Evolutionary conservation across 2,329 filamentous ascomycete genomes (phyloP).

Genomic region (Penicillium sp.): DNA sequence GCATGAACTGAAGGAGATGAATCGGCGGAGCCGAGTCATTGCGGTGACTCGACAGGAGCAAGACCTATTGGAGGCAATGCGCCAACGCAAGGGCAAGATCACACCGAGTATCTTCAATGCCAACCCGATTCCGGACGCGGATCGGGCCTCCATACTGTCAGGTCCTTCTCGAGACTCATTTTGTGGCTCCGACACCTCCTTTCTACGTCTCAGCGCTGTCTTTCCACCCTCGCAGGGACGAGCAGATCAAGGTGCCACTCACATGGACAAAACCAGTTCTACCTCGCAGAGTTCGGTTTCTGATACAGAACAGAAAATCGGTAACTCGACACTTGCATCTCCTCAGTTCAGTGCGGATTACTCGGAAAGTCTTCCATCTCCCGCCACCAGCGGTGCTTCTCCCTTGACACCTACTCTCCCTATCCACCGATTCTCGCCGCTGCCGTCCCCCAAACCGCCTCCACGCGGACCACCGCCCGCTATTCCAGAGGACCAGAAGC

Average conservation of each 20-base stretch:
- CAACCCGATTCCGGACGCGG: conserved; percentile 16
- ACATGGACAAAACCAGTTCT: conserved; percentile 26
- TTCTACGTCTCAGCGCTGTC: conserved; percentile 36
- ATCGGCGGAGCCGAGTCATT: conserved; percentile 45
- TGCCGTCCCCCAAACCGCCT: conserved; percentile 30
- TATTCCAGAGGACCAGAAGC: conserved; percentile 29
- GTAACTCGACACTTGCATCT: conserved; percentile 28
- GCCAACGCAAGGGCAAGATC: conserved; percentile 45
- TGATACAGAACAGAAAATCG: conserved; percentile 34
- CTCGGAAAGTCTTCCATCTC: conserved; percentile 37
- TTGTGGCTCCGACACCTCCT: conserved; percentile 36
- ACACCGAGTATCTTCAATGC: conserved; percentile 38
- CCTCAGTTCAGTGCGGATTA: conserved; percentile 33
- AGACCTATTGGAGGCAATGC: conserved; percentile 47
- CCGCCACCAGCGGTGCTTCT: conserved; percentile 34
- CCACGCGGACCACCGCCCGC: conserved; percentile 30
- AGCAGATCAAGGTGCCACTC: conserved; percentile 25
- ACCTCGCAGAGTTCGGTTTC: conserved; percentile 28
- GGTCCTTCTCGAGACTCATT: conserved; percentile 31
- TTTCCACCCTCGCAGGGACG: conserved; percentile 24
- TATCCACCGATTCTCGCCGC: conserved; percentile 37
- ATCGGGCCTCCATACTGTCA: conserved; percentile 28
- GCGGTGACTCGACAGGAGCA: conserved; percentile 51
- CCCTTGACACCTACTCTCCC: conserved; percentile 39
- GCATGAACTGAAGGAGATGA: conserved; percentile 25